phyloP scores from a whole-genome alignment of 1,139 yeast species.

The Yamadazyma sp. region DNA sequence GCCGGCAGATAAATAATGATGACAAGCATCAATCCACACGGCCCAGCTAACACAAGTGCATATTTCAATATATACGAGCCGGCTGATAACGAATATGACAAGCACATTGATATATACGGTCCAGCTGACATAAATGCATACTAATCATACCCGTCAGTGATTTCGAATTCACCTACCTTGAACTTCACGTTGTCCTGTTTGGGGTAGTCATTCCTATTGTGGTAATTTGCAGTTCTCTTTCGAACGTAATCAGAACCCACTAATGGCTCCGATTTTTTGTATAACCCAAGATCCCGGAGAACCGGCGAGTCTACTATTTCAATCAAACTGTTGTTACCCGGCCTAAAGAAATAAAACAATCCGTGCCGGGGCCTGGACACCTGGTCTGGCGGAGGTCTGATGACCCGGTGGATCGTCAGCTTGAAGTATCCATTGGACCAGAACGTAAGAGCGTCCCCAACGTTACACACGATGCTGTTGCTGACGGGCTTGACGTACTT shows the following conservation, averaged over 20 bases:
- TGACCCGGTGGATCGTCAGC: slow-evolving; percentile 31
- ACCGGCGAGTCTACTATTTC: slow-evolving; percentile 32
- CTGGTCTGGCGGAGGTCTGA: slow-evolving; percentile 33
- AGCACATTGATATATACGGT: too few relatives aligned
- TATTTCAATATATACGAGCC: too few relatives aligned
- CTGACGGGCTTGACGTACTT: slow-evolving; percentile 29
- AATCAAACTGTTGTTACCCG: slow-evolving; percentile 29
- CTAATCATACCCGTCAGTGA: slow-evolving; percentile 23
- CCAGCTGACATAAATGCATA: too few relatives aligned
- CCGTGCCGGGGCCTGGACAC: slow-evolving; percentile 30
- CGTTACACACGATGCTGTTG: slow-evolving; percentile 30
- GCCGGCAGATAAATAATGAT: not conserved
- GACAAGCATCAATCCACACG: too few relatives aligned
- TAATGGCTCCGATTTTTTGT: slow-evolving; percentile 22
- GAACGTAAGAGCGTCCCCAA: slow-evolving; percentile 32
- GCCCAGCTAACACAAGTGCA: too few relatives aligned
- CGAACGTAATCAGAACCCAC: slow-evolving; percentile 32
- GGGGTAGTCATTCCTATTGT: slow-evolving; percentile 21
- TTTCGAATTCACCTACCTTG: slow-evolving; percentile 27
- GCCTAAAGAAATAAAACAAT: slow-evolving; percentile 33
- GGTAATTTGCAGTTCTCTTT: slow-evolving; percentile 28
- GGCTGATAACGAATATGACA: too few relatives aligned
- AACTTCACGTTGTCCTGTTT: slow-evolving; percentile 25
- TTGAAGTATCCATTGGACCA: slow-evolving; percentile 35
- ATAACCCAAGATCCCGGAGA: slow-evolving; percentile 27